Evolutionary conservation across 2,329 filamentous ascomycete genomes (phyloP).

Genomic region (Coniochaeta ligniaria): DNA sequence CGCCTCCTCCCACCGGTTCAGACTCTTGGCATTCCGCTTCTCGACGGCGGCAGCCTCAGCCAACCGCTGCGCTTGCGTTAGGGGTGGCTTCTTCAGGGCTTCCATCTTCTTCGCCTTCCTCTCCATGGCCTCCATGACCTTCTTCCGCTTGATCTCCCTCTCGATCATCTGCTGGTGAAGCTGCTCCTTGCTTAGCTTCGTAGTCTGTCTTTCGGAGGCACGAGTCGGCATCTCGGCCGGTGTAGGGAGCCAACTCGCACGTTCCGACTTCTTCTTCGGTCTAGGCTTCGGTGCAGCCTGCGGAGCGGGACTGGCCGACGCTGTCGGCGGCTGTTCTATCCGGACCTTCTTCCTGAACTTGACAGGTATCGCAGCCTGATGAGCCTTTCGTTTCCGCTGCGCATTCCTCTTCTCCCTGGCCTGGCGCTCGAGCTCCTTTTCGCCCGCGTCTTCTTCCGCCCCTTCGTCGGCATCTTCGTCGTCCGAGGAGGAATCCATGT

Average conservation of each 20-base stretch:
- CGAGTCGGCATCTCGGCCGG: constrained; percentile 48
- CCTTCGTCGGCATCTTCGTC: constrained; percentile 72
- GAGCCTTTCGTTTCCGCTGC: constrained; percentile 73
- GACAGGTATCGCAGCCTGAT: constrained; percentile 60
- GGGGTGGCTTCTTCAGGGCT: constrained; percentile 67
- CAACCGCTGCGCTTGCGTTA: constrained; percentile 83
- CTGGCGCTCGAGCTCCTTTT: constrained; percentile 75
- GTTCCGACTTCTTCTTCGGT: constrained; percentile 54
- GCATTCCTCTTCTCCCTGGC: constrained; percentile 60
- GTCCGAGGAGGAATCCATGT: constrained; percentile 79
- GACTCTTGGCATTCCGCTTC: constrained; percentile 77
- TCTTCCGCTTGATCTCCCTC: constrained; percentile 62
- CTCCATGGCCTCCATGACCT: constrained; percentile 62
- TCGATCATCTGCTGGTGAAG: constrained; percentile 67
- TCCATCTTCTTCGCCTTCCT: constrained; percentile 63
- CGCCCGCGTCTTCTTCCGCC: constrained; percentile 70
- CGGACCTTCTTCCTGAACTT: constrained; percentile 70
- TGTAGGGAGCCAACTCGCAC: constrained; percentile 51
- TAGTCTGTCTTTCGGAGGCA: constrained; percentile 51
- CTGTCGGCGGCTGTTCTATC: constrained; percentile 49
- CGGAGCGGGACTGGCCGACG: constrained; percentile 18
- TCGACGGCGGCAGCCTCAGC: constrained; percentile 79
- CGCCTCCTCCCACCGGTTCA: constrained; percentile 90
- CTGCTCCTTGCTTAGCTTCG: constrained; percentile 52
- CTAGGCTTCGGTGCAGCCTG: constrained; percentile 32